Base-by-base conservation (phyloP, 2,329 filamentous ascomycete genomes). In the Arachnomyces sp. region DNA sequence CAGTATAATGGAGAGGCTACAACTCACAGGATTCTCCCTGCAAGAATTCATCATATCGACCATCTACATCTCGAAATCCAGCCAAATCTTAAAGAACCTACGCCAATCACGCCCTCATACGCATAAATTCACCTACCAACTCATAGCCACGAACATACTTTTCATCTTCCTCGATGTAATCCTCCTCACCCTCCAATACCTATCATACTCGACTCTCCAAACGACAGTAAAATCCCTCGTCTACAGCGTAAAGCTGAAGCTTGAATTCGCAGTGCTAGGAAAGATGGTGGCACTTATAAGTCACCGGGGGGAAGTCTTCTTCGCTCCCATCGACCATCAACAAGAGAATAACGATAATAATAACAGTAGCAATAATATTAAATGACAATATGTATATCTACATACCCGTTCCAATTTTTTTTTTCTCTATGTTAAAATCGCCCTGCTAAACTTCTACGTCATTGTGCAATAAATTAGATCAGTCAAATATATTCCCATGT, bases 41-140 rank as follows among this genome's bases (percentile, higher is more conserved):
- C 70, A 73, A 45, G 70, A 73, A 40, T 53, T 65, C 33, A 58
- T 70, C 41, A 62, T 73, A 18, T 71, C 68, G 2, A 54, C 55
- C 2, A 53, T 72, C 14, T 73, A 73, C 48, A 67, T 71, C 29
- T 69, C 67, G 46, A 63, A 68, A 38, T 70, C 67, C 6, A 50
- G 48, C 45, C 63, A 69, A 41, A 67, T 67, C 0, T 47, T 65
- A 39, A 60, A 54, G 67, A 55, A 68, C 4, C 57, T 68, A 32
- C 53, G 56, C 3, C 38, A 58, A 3, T 56, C 64, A 39, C 44
- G 53, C 36, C 38, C 45, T 15, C 42, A 47, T 34, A 51, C 53
- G 15, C 49, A 48, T 29, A 43, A 49, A 15, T 48, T 61, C 38
- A 56, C 61, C 53, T 49, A 43, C 12, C 60, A 63, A 42, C 52